Evolutionary conservation across 495 filamentous ascomycete genomes (phyloP), one percentile per base, ranked within the genome.

Genomic region (Lentithecium fluviatile): DNA sequence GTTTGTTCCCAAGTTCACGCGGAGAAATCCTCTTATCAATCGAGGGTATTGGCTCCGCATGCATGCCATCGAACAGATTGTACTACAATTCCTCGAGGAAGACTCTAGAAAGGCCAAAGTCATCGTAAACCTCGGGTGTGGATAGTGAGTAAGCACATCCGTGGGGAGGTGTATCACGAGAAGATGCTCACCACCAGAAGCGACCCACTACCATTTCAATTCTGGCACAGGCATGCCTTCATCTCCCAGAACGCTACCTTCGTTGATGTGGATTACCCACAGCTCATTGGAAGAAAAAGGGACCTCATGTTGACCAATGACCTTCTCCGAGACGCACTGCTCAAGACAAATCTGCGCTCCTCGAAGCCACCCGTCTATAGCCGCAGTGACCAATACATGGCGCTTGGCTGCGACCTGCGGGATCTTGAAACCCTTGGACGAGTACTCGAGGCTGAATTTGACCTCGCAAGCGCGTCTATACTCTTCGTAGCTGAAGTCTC

Each of bases 401-500:
- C 89, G 45, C 74, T 96, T 42, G 90, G 89, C 12, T 96, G 90
- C 61, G 91, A 96, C 75, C 75, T 96, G 45, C 80, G 85, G 40
- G 80, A 90, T 49, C 73, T 90, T 2, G 61, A 73, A 17, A 77
- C 73, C 24, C 76, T 96, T 7, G 74, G 83, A 43, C 60, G 75
- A 19, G 75, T 83, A 20, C 73, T 96, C 34, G 77, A 75, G 20
- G 69, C 61, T 4, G 76, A 84, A 40, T 60, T 88, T 19, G 76
- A 86, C 26, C 69, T 85, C 29, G 61, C 77, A 3, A 75, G 80
- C 2, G 85, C 81, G 58, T 73, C 78, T 10, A 77, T 96, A 11
- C 82, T 96, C 52, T 94, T 90, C 67, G 81, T 88, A 2, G 91
- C 90, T 0, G 93, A 96, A 73, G 91, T 96, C 5, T 95, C 90